Conservation (phyloP, 192 early-diverging fungal genomes). For the Anaeromyces robustus region DNA sequence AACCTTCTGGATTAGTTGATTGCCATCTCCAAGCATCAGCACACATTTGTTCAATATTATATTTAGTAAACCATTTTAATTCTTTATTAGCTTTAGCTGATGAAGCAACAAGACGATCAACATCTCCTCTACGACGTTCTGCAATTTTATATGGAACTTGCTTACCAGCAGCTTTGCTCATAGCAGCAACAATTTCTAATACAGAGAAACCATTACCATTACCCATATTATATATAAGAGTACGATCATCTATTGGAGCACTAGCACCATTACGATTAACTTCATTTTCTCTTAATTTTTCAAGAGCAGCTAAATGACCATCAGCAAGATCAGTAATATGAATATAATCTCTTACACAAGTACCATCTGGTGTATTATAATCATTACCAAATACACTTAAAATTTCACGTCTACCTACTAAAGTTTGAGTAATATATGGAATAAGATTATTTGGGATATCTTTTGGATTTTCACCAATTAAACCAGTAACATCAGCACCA, state of each 20-base stretch:
- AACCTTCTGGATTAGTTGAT: constrained; percentile 49
- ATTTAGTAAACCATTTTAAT: constrained; percentile 47
- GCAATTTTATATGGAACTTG: constrained; percentile 56
- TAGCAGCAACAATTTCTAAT: constrained; percentile 74
- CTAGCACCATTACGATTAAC: background rate
- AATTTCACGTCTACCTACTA: constrained; percentile 63
- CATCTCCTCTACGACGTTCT: constrained; percentile 63
- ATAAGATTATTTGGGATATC: constrained; percentile 79
- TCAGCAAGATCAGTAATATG: constrained; percentile 86
- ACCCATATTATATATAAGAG: constrained; percentile 65
- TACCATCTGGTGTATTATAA: constrained; percentile 83
- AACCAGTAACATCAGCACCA: constrained; percentile 76
- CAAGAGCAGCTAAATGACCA: constrained; percentile 46
- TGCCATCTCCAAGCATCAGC: constrained; percentile 59
- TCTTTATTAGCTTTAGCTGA: constrained; percentile 40
- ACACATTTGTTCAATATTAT: constrained; percentile 45
- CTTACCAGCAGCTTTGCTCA: constrained; percentile 57
- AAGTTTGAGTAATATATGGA: constrained; percentile 63
- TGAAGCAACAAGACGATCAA: constrained; percentile 63
- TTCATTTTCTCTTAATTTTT: background rate
- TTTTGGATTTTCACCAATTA: constrained; percentile 83
- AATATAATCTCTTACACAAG: constrained; percentile 85
- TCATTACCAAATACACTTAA: constrained; percentile 81
- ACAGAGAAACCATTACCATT: constrained; percentile 87
- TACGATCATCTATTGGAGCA: background rate